Conservation (phyloP, 75 land plant genomes). For the Isoetes taiwanensis region DNA sequence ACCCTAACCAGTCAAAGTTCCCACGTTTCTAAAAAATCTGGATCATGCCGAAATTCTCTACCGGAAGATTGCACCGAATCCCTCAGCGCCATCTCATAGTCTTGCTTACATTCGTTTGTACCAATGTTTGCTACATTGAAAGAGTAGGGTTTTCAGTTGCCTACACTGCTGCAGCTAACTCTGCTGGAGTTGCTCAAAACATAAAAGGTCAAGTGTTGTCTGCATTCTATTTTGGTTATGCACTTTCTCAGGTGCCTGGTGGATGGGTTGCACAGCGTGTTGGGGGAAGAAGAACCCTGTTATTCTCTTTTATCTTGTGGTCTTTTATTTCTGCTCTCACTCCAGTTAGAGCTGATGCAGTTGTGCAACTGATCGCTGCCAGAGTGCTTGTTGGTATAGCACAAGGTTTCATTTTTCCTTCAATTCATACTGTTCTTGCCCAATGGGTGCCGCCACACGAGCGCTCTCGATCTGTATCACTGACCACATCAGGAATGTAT, state of each 20-base stretch:
- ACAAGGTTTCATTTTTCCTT: conserved; percentile 81
- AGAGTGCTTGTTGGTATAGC: conserved; percentile 66
- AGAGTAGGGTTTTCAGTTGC: conserved; percentile 81
- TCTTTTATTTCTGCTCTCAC: conserved; percentile 46
- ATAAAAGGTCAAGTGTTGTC: conserved; percentile 63
- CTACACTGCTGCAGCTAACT: conserved; percentile 65
- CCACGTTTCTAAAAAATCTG: too few species aligned
- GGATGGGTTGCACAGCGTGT: conserved; percentile 78
- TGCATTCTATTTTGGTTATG: conserved; percentile 73
- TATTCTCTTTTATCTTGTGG: conserved; percentile 61
- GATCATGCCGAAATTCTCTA: too few species aligned
- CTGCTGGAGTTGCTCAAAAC: conserved; percentile 37
- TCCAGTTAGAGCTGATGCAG: conserved; percentile 40
- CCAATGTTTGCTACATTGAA: conserved; percentile 76
- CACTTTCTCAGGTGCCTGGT: conserved; percentile 71
- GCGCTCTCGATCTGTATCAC: conserved; percentile 72
- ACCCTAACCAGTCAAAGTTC: too few species aligned
- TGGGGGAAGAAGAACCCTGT: conserved; percentile 51
- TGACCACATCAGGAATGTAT: conserved; percentile 87
- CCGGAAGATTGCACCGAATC: too few species aligned
- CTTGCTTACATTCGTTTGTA: conserved; percentile 48
- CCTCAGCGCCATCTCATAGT: conserved; percentile 63
- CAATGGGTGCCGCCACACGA: conserved; percentile 94
- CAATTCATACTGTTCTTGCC: conserved; percentile 71
- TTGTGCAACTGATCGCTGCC: conserved; percentile 28